Evolutionary conservation across 2,329 filamentous ascomycete genomes (phyloP).

Genomic region (Paraconiothyrium sp.): DNA sequence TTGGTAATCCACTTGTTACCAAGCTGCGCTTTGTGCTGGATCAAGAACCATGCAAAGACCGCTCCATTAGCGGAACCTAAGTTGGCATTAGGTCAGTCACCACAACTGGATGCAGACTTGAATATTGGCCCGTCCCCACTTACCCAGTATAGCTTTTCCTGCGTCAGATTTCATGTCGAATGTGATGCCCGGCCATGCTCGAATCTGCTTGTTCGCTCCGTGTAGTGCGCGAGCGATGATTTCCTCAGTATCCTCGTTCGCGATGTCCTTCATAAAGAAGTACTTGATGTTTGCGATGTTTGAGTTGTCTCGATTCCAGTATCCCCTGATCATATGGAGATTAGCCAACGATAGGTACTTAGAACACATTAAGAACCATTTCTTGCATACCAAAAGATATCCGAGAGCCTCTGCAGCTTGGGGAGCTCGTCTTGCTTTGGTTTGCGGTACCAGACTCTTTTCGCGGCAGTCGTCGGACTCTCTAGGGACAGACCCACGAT

Average conservation of each 20-base stretch:
- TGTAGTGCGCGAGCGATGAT: slow-evolving; percentile 28
- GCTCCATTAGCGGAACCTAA: slow-evolving; percentile 31
- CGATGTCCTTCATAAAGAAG: slow-evolving; percentile 31
- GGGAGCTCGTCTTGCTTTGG: slow-evolving; percentile 23
- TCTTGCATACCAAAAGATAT: slow-evolving; percentile 25
- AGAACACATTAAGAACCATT: too few species aligned
- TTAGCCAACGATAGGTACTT: too few species aligned
- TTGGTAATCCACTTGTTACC: slow-evolving; percentile 28
- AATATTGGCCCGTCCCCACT: not conserved
- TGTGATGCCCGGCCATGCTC: slow-evolving; percentile 28
- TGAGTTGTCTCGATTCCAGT: slow-evolving; percentile 25
- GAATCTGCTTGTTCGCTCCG: slow-evolving; percentile 12
- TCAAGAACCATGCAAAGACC: slow-evolving; percentile 33
- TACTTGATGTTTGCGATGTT: slow-evolving; percentile 26
- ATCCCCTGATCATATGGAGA: slow-evolving; percentile 15
- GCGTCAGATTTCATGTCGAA: slow-evolving; percentile 27
- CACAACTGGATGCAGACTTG: not conserved
- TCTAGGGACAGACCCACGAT: slow-evolving; percentile 16
- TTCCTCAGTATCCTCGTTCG: slow-evolving; percentile 28
- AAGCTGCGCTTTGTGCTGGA: slow-evolving; percentile 31
- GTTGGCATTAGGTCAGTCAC: too few species aligned
- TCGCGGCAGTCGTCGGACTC: not conserved
- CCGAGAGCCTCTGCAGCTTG: slow-evolving; percentile 23
- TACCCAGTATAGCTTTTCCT: slow-evolving; percentile 31
- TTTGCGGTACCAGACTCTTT: not conserved